Evolutionary conservation across 2,329 filamentous ascomycete species (phyloP).

Genomic region (Colletotrichum sojae): DNA sequence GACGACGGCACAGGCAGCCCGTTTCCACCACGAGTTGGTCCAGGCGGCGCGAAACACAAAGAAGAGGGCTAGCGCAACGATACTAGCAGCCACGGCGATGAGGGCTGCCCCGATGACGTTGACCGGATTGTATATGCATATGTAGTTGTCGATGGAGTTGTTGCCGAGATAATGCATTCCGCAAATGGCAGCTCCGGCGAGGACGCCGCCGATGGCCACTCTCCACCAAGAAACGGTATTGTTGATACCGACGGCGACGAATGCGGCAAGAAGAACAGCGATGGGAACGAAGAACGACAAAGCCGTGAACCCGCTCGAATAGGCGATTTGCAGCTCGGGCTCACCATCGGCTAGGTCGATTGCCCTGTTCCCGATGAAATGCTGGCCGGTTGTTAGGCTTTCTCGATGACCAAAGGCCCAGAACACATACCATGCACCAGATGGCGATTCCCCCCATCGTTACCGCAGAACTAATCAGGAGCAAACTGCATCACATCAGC

Average conservation of each 20-base stretch:
- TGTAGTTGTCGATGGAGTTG: constrained; percentile 84
- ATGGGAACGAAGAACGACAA: constrained; percentile 87
- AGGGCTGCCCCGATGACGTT: constrained; percentile 78
- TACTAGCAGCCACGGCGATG: constrained; percentile 81
- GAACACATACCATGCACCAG: constrained; percentile 75
- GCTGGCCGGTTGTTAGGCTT: constrained; percentile 65
- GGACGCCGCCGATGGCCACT: constrained; percentile 73
- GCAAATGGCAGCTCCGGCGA: constrained; percentile 82
- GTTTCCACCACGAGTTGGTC: constrained; percentile 85
- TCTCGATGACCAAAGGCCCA: constrained; percentile 45
- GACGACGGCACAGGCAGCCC: constrained; percentile 74
- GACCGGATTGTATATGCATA: constrained; percentile 69
- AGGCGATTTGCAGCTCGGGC: constrained; percentile 77
- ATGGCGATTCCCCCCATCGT: constrained; percentile 82
- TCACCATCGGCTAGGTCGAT: constrained; percentile 78
- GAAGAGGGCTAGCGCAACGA: constrained; percentile 79
- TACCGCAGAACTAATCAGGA: constrained; percentile 75
- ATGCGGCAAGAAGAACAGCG: constrained; percentile 79
- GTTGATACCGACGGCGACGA: constrained; percentile 76
- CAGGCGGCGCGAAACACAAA: constrained; percentile 83
- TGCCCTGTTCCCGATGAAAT: constrained; percentile 87
- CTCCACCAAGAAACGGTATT: constrained; percentile 71
- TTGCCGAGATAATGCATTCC: constrained; percentile 94
- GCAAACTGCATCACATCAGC: constrained; percentile 60
- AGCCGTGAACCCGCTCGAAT: constrained; percentile 79